Conservation (phyloP, 2,329 filamentous ascomycete species). For the Trematosphaeria pertusa region DNA sequence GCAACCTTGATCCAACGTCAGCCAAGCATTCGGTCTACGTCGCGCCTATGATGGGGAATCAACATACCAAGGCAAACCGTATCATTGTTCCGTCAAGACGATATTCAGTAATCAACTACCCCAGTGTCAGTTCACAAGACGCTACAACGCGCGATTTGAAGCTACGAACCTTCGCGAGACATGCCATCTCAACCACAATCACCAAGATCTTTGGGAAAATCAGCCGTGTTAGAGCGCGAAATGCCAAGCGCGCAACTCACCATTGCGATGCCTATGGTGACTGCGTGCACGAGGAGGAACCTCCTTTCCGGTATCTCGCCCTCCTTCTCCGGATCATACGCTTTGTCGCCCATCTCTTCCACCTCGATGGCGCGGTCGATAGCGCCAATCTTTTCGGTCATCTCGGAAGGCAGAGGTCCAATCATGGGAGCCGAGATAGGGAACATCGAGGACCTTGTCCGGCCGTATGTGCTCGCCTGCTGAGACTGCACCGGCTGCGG, state of each 20-base stretch:
- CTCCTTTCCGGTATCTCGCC: constrained; percentile 28
- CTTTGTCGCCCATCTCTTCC: constrained; percentile 32
- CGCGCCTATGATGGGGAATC: constrained; percentile 1
- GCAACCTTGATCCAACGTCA: constrained; percentile 38
- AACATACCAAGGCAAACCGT: constrained; percentile 46
- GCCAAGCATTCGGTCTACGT: constrained; percentile 7
- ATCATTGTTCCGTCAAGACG: constrained; percentile 50
- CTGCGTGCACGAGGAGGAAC: constrained; percentile 32
- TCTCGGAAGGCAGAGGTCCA: constrained; percentile 21
- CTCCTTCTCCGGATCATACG: constrained; percentile 33
- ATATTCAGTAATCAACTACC: constrained; percentile 49
- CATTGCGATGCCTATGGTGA: constrained; percentile 34
- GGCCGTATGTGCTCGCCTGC: constrained; percentile 17
- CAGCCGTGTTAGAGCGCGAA: too few relatives aligned
- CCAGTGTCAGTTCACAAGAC: constrained; percentile 21
- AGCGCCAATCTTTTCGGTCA: constrained; percentile 34
- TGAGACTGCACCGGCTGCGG: constrained; percentile 15
- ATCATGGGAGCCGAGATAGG: constrained; percentile 30
- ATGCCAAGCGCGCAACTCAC: constrained; percentile 3
- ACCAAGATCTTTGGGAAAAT: constrained; percentile 36
- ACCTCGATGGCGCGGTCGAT: constrained; percentile 33
- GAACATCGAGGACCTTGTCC: constrained; percentile 22
- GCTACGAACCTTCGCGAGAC: constrained; percentile 31
- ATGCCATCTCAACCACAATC: constrained; percentile 39
- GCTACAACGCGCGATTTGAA: not conserved